phyloP scores from a whole-genome alignment of 2,329 filamentous ascomycete species.

The Chaetomium sp. region DNA sequence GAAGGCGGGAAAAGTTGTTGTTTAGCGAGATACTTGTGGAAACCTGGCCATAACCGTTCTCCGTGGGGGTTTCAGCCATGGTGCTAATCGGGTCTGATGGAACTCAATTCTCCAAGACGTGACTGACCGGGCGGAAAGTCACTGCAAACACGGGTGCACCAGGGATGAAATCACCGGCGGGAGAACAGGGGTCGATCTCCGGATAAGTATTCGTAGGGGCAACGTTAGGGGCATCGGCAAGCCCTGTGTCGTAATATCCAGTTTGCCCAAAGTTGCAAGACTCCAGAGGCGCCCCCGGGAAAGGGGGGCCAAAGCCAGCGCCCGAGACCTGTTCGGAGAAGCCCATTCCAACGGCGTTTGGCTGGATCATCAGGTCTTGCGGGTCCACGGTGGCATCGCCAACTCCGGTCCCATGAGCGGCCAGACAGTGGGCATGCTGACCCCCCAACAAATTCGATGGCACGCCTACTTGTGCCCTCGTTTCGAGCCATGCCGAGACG shows the following conservation, averaged over 20 bases:
- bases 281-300: background rate
- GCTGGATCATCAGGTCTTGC: background rate
- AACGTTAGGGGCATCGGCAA: no score
- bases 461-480: background rate
- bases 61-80: background rate
- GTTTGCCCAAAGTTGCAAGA: background rate
- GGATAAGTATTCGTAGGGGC: background rate
- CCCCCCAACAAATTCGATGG: background rate
- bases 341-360: background rate
- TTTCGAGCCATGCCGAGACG: background rate
- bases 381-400: background rate
- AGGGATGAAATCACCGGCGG: background rate
- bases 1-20: background rate
- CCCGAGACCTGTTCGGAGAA: background rate
- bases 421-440: background rate
- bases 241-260: background rate
- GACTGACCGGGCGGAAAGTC: constrained; percentile 11
- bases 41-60: background rate
- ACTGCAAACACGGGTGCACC: constrained; percentile 7
- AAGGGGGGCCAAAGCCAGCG: background rate
- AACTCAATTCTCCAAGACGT: constrained; percentile 16
- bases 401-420: background rate
- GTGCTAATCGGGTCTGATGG: background rate
- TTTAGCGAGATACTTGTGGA: background rate
- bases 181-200: background rate